These are phyloP conservation scores for Penicillium sp. DNA, from an alignment of 2,329 filamentous ascomycete genomes.

Conservation along the genomic window DNA sequence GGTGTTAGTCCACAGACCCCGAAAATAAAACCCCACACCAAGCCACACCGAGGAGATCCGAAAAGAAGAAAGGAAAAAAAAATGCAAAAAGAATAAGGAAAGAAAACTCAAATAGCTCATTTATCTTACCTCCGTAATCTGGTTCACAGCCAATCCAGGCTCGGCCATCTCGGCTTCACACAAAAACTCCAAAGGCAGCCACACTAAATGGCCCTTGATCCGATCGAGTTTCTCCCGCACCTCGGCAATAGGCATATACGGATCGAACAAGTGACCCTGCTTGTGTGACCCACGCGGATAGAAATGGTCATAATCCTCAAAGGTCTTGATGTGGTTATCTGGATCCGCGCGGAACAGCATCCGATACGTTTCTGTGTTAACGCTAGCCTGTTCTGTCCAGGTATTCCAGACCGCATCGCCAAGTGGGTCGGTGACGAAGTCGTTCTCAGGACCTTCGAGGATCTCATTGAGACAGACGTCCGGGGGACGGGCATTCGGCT, in stretches of 20 bases:
- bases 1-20: conserved; percentile 8
- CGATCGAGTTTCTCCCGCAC: conserved; percentile 73
- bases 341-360: conserved; percentile 86
- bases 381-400: conserved; percentile 71
- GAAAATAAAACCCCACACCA: neutral
- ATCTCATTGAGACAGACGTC: conserved; percentile 69
- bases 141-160: conserved; percentile 79
- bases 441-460: conserved; percentile 67
- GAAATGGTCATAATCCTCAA: conserved; percentile 85
- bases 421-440: conserved; percentile 72
- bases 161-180: conserved; percentile 86
- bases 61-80: neutral
- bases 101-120: neutral
- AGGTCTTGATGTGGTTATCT: conserved; percentile 83
- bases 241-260: conserved; percentile 69
- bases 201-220: conserved; percentile 85
- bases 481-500: conserved; percentile 76
- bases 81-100: neutral
- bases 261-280: conserved; percentile 83
- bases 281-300: conserved; percentile 64
- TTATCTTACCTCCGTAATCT: conserved; percentile 76
- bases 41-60: neutral
- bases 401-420: conserved; percentile 65
- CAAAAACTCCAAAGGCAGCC: conserved; percentile 91
- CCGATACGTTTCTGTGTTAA: conserved; percentile 78